Percentiles rank a stretch among this genome's conserved stretches.
These are phyloP conservation scores for Plasmodium blacklocki DNA, from an alignment of 169 alveolate genomes.

Conservation along the genomic window DNA sequence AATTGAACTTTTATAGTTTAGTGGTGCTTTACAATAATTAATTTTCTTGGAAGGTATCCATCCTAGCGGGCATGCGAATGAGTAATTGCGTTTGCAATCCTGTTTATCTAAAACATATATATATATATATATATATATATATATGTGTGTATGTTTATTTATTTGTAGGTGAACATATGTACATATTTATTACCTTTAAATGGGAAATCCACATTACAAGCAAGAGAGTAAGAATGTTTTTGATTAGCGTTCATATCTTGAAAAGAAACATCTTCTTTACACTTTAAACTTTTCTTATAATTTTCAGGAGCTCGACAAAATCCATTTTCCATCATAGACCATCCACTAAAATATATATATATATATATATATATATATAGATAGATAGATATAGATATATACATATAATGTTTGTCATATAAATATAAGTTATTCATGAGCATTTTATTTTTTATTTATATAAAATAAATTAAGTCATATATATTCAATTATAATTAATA, in stretches of 20 bases:
- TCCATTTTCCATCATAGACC: conserved; percentile 47
- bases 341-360: conserved; percentile 20
- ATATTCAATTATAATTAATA: not conserved
- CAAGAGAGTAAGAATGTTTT: conserved; percentile 42
- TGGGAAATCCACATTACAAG: conserved; percentile 69
- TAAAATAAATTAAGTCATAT: not conserved
- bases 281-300: conserved; percentile 31
- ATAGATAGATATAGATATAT: not conserved
- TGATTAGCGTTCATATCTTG: conserved; percentile 32
- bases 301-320: conserved; percentile 55
- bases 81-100: conserved; percentile 46
- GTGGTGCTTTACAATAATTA: conserved; percentile 59
- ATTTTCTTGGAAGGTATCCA: conserved; percentile 50
- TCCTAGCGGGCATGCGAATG: conserved; percentile 56
- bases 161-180: not conserved
- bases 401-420: not conserved
- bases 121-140: not conserved
- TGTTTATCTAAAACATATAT: conserved; percentile 7
- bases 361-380: not conserved
- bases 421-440: not conserved
- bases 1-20: conserved; percentile 37
- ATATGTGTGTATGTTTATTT: no score
- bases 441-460: not conserved
- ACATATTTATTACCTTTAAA: conserved; percentile 41
- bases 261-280: conserved; percentile 52